Base-by-base conservation (phyloP, 192 early-diverging fungal genomes). In the Rhizophagus clarus region DNA sequence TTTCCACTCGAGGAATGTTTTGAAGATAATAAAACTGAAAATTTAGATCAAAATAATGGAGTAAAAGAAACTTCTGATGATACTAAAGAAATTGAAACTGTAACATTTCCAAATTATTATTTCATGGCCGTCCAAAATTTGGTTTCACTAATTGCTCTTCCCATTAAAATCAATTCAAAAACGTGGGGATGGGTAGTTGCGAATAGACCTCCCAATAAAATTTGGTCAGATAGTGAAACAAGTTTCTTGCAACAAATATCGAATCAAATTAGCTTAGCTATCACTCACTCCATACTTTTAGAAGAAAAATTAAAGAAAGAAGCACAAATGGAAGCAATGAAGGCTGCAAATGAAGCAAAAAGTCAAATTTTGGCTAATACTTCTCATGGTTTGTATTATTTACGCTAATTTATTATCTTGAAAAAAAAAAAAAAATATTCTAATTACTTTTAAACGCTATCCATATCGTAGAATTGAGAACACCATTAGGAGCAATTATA, bases 311-410 rank as follows among this genome's bases (percentile, higher is more conserved):
- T 83, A 61, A 82, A 80, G 32, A 77, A 81, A 29, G 82, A 86
- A 34, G 85, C 83, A 17, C 82, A 83, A 61, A 83, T 86, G 76
- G 83, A 86, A 49, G 81, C 85, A 22, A 81, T 81, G 0, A 82
- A 86, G 74, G 85, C 83, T 17, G 85, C 85, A 2, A 86, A 81
- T 67, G 83, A 86, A 67, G 85, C 85, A 31, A 86, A 86, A 61
- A 78, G 80, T 26, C 85, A 83, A 77, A 86, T 86, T 61, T 62
- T 86, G 51, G 85, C 85, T 11, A 86, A 86, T 45, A 86, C 85
- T n/a, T 82, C 81, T 64, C 31, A 86, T 83, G 34, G 85, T 83
- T 77, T 69, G 75, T 76, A 22, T 12, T 37, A 4, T 66, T 28
- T n/a, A 70, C 24, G 1, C 6, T 63, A 63, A 56, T 62, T 31